These are phyloP conservation scores for Dictyostelium purpureum DNA, from an alignment of 78 protist genomes.

Conservation along the genomic window DNA sequence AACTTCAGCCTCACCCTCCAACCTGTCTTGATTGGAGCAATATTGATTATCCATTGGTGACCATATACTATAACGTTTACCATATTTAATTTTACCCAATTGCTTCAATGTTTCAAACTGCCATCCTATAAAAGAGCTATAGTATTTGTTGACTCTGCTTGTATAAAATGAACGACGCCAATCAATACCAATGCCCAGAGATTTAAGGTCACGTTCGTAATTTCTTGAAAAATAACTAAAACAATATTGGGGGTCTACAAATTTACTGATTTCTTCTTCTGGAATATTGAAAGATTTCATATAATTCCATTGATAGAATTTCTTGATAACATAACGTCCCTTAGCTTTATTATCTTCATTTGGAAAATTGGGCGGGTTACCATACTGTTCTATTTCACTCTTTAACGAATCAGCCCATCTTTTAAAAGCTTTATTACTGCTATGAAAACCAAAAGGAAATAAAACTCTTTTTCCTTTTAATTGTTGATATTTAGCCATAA, in stretches of 20 bases:
- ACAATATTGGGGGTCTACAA: conserved; percentile 97
- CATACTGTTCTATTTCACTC: conserved; percentile 88
- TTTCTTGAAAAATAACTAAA: conserved; percentile 98
- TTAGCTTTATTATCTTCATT: conserved; percentile 78
- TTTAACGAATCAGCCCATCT: conserved; percentile 95
- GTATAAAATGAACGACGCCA: conserved; percentile 99
- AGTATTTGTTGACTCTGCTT: conserved; percentile 98
- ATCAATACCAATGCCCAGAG: conserved; percentile 95
- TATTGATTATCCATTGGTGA: conserved; percentile 98
- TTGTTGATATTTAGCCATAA: conserved; percentile 94
- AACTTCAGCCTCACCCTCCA: conserved; percentile 96
- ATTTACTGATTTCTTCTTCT: conserved; percentile 95
- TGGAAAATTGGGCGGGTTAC: conserved; percentile 94
- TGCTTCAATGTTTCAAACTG: conserved; percentile 93
- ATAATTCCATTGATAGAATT: conserved; percentile 93
- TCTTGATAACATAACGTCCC: conserved; percentile 68
- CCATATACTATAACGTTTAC: conserved; percentile 92
- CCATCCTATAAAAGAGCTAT: conserved; percentile 99
- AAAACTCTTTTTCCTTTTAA: conserved; percentile 95
- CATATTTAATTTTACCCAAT: conserved; percentile 84
- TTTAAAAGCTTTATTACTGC: conserved; percentile 99
- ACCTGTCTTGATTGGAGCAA: conserved; percentile 99
- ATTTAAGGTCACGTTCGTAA: conserved; percentile 92
- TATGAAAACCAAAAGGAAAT: conserved; percentile 99
- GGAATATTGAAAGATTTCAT: conserved; percentile 92